These are phyloP conservation scores for Rhododendron vialii DNA, from an alignment of 148 eudicot species.

Conservation along the genomic window DNA sequence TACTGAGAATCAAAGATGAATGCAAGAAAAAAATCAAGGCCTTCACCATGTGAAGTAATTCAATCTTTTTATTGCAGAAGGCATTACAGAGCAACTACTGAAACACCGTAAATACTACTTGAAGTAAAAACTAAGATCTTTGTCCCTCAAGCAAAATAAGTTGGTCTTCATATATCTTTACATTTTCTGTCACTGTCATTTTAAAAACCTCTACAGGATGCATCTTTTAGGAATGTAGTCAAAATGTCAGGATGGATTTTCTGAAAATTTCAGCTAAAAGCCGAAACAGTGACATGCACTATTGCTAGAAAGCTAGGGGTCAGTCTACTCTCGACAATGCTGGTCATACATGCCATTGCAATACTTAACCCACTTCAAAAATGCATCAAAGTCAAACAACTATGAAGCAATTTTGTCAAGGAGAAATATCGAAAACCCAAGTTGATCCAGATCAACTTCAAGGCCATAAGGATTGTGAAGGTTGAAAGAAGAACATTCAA, in stretches of 20 bases:
- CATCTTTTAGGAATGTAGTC: background rate
- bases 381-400: background rate
- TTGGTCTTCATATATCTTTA: background rate
- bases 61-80: background rate
- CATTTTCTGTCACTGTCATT: background rate
- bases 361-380: background rate
- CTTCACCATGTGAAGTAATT: background rate
- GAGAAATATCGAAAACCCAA: background rate
- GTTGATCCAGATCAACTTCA: background rate
- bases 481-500: background rate
- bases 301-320: background rate
- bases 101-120: background rate
- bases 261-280: background rate
- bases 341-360: background rate
- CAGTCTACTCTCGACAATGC: background rate
- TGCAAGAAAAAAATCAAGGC: background rate
- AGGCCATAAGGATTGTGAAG: background rate
- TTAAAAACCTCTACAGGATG: background rate
- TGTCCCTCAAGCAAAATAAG: background rate
- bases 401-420: background rate
- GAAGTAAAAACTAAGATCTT: background rate
- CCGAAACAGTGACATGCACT: background rate
- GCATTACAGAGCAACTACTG: background rate
- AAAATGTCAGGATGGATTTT: background rate
- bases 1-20: background rate